Evolutionary conservation across 2,329 filamentous ascomycete species (phyloP).

Genomic region (Beauveria sp.): DNA sequence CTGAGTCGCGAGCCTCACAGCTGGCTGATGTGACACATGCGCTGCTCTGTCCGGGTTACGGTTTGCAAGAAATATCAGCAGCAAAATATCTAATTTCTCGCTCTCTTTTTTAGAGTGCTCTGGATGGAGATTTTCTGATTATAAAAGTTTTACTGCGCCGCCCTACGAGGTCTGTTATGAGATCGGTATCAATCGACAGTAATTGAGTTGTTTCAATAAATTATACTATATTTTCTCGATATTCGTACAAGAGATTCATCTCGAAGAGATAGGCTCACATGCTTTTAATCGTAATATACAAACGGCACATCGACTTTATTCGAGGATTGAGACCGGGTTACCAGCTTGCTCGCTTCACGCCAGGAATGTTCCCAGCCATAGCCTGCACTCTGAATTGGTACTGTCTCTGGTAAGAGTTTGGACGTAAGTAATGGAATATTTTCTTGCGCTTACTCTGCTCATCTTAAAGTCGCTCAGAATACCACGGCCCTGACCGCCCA

Average conservation of each 20-base stretch:
- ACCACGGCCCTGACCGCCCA: constrained; percentile 84
- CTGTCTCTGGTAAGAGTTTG: constrained; percentile 40
- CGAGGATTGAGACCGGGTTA: constrained; percentile 36
- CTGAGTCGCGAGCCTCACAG: no score
- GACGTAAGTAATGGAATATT: not conserved
- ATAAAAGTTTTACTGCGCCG: not conserved
- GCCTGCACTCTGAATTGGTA: constrained; percentile 91
- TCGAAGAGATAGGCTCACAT: not conserved
- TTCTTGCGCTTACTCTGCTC: constrained; percentile 61
- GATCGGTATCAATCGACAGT: not conserved
- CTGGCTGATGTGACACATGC: no score
- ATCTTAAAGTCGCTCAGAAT: constrained; percentile 91
- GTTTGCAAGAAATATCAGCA: no score
- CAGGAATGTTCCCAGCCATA: constrained; percentile 74
- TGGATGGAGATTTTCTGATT: not conserved
- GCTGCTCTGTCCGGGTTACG: no score
- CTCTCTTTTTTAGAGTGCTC: not conserved
- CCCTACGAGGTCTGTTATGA: not conserved
- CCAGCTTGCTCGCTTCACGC: constrained; percentile 96
- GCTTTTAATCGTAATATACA: constrained; percentile 8
- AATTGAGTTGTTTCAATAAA: not conserved
- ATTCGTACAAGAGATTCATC: constrained; percentile 4
- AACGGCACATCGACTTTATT: not conserved
- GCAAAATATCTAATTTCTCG: not conserved
- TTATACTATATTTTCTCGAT: not conserved